phyloP scores from a whole-genome alignment of 257 asterid species.

The Vinca minor region DNA sequence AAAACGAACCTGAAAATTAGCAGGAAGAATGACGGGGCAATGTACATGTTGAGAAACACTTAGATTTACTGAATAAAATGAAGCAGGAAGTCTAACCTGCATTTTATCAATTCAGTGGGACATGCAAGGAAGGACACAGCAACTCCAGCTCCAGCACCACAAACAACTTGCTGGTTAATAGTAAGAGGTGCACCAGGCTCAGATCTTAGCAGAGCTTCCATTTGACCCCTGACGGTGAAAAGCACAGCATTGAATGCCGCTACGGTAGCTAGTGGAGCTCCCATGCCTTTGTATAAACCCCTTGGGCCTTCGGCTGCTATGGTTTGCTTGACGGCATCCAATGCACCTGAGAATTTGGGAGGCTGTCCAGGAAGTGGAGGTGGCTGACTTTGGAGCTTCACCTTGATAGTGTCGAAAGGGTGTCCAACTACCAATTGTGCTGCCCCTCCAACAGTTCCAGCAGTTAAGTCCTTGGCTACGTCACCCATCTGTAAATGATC shows the following conservation, averaged over 20 bases:
- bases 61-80: neutral
- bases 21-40: too few relatives aligned
- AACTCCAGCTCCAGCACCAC: constrained; percentile 91
- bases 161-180: constrained; percentile 60
- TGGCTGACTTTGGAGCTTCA: constrained; percentile 96
- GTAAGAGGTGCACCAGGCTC: constrained; percentile 64
- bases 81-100: constrained; percentile 45
- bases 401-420: constrained; percentile 95
- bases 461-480: constrained; percentile 54
- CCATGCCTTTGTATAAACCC: constrained; percentile 95
- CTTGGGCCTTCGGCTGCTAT: constrained; percentile 82
- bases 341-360: constrained; percentile 70
- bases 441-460: constrained; percentile 88
- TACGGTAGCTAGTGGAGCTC: constrained; percentile 86
- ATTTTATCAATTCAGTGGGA: constrained; percentile 84
- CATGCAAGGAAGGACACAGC: constrained; percentile 82
- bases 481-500: constrained; percentile 61
- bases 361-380: constrained; percentile 70
- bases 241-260: constrained; percentile 84
- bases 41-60: too few relatives aligned
- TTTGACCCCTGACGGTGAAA: constrained; percentile 71
- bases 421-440: constrained; percentile 84
- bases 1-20: neutral
- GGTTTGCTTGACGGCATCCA: constrained; percentile 86
- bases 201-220: constrained; percentile 67